These are phyloP conservation scores for Hanseniaspora guilliermondii DNA, from an alignment of 805 yeast species.

Conservation along the genomic window DNA sequence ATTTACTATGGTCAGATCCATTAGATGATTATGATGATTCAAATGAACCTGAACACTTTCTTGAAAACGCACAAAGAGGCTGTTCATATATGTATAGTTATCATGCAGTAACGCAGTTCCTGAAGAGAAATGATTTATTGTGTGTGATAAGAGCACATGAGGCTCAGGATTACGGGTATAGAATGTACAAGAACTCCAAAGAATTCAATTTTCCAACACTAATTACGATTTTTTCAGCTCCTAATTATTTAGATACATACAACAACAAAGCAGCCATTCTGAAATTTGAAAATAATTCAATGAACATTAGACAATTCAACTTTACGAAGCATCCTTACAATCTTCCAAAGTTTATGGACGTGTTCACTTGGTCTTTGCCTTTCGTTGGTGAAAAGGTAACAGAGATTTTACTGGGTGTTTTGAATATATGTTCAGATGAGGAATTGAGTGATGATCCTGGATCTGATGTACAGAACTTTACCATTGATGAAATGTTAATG, in stretches of 20 bases:
- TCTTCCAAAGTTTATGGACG: constrained; percentile 94
- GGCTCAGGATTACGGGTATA: constrained; percentile 93
- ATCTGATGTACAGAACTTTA: constrained; percentile 6
- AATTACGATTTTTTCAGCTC: constrained; percentile 87
- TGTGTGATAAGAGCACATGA: constrained; percentile 93
- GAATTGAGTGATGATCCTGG: constrained; percentile 44
- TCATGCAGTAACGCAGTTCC: constrained; percentile 64
- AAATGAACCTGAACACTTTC: constrained; percentile 29
- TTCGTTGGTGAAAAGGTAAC: constrained; percentile 94
- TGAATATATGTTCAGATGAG: constrained; percentile 91
- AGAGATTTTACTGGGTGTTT: constrained; percentile 78
- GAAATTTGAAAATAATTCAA: constrained; percentile 79
- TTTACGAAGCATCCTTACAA: constrained; percentile 91
- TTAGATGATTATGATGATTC: constrained; percentile 71
- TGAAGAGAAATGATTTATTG: constrained; percentile 63
- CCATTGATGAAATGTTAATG: constrained; percentile 5
- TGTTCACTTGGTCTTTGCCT: constrained; percentile 92
- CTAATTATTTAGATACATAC: constrained; percentile 83
- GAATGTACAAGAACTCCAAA: constrained; percentile 80
- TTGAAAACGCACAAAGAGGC: constrained; percentile 68
- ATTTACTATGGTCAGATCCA: constrained; percentile 92
- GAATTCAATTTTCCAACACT: constrained; percentile 81
- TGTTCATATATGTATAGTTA: constrained; percentile 86
- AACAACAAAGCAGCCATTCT: constrained; percentile 91
- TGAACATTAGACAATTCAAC: constrained; percentile 92